Evolutionary conservation across 1,284 basidiomycete genomes (phyloP).

Genomic region (Cryptococcus floricola): DNA sequence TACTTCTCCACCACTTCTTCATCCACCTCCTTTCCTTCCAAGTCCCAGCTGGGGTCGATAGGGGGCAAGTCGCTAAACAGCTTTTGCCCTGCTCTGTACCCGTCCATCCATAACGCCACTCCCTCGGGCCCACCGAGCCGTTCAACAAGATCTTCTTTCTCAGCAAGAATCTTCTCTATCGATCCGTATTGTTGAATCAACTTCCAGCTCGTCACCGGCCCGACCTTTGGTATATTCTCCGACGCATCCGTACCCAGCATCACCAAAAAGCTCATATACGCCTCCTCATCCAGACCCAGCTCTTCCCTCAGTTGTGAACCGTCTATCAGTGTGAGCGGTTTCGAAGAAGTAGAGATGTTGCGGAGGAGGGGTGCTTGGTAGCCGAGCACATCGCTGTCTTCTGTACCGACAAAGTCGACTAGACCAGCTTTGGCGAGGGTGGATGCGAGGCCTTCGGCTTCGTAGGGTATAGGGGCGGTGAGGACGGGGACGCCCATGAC

Average conservation of each 20-base stretch:
- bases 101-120: conserved; percentile 32
- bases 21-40: conserved; percentile 18
- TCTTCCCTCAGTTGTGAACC: conserved; percentile 58
- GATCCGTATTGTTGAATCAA: conserved; percentile 65
- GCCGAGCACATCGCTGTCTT: conserved; percentile 61
- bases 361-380: conserved; percentile 69
- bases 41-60: conserved; percentile 10
- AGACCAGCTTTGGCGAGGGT: conserved; percentile 65
- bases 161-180: conserved; percentile 67
- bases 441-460: conserved; percentile 77
- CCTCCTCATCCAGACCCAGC: conserved; percentile 53
- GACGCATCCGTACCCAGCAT: conserved; percentile 86
- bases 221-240: conserved; percentile 70
- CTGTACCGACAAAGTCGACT: conserved; percentile 79
- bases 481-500: conserved; percentile 75
- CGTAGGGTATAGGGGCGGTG: conserved; percentile 62
- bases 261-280: conserved; percentile 76
- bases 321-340: conserved; percentile 62
- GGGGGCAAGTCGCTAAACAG: conserved; percentile 45
- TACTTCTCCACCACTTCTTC: conserved; percentile 26
- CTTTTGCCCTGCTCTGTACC: conserved; percentile 36
- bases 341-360: conserved; percentile 60
- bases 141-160: conserved; percentile 24
- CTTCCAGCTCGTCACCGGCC: conserved; percentile 66
- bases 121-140: conserved; percentile 6